These are phyloP conservation scores for Ramichloridium luteum DNA, from an alignment of 2,329 filamentous ascomycete genomes.

Conservation along the genomic window DNA sequence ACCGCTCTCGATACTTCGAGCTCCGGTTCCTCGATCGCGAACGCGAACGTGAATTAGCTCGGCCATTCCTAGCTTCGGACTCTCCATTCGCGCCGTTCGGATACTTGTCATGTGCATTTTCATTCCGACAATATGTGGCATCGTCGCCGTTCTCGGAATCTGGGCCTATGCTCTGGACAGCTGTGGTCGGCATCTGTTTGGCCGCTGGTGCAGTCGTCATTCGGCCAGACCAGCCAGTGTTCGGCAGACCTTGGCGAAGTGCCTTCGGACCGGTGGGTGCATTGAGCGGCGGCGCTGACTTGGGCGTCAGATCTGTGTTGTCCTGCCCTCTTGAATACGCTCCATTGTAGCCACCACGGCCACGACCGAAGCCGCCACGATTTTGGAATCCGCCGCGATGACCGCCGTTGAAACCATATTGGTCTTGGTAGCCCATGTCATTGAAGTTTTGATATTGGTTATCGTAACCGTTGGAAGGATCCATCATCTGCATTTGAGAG, in stretches of 20 bases:
- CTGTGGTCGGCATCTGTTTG: slow-evolving; percentile 4
- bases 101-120: too few relatives aligned
- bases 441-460: slow-evolving; percentile 7
- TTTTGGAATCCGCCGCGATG: slow-evolving; percentile 34
- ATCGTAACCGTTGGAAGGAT: slow-evolving; percentile 14
- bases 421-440: slow-evolving; percentile 9
- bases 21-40: slow-evolving; percentile 32
- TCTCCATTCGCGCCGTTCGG: too few relatives aligned
- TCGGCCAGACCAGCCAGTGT: slow-evolving; percentile 60
- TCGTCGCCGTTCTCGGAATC: too few relatives aligned
- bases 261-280: slow-evolving; percentile 90
- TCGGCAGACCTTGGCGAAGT: slow-evolving; percentile 79
- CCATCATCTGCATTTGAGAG: not conserved
- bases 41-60: slow-evolving; percentile 20
- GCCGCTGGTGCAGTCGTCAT: slow-evolving; percentile 6
- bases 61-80: slow-evolving; percentile 29
- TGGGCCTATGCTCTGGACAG: too few relatives aligned
- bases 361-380: slow-evolving; percentile 36
- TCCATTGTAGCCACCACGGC: slow-evolving; percentile 26
- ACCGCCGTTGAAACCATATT: slow-evolving; percentile 16
- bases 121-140: too few relatives aligned
- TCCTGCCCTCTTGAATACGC: slow-evolving; percentile 11
- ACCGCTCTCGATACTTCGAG: slow-evolving; percentile 41
- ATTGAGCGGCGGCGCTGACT: slow-evolving; percentile 26
- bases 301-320: slow-evolving; percentile 17